Evolutionary conservation across 495 filamentous ascomycete genomes (phyloP).

Genomic region (Aspergillus baeticus): DNA sequence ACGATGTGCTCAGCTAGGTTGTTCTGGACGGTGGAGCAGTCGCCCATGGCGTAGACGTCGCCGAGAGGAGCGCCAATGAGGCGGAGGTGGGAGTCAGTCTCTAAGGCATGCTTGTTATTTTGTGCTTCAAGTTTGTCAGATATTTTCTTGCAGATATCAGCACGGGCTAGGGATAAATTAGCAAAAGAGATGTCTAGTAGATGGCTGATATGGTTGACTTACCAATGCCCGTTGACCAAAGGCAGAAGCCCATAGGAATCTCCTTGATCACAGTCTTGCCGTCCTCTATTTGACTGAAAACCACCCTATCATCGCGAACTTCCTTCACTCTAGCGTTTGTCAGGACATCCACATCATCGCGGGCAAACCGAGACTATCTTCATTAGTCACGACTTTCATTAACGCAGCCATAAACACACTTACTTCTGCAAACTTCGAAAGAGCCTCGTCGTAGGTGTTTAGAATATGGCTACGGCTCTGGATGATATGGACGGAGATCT

Average conservation of each 20-base stretch:
- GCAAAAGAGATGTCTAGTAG: neutral
- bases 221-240: constrained; percentile 95
- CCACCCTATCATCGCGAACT: constrained; percentile 75
- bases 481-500: constrained; percentile 96
- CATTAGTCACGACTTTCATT: constrained; percentile 3
- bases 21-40: constrained; percentile 95
- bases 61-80: constrained; percentile 88
- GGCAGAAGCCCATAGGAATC: constrained; percentile 91
- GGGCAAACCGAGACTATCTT: constrained; percentile 65
- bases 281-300: constrained; percentile 81
- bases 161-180: constrained; percentile 57
- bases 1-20: constrained; percentile 87
- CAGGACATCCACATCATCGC: constrained; percentile 85
- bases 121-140: constrained; percentile 73
- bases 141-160: constrained; percentile 71
- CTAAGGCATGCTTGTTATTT: constrained; percentile 86
- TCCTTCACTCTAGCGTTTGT: constrained; percentile 92
- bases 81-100: constrained; percentile 93
- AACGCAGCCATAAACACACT: neutral
- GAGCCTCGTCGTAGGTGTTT: constrained; percentile 96
- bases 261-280: constrained; percentile 81
- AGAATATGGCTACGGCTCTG: constrained; percentile 92
- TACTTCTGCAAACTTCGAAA: constrained; percentile 88
- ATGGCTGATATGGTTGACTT: constrained; percentile 12
- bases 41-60: constrained; percentile 97